Conservation (phyloP, 192 early-diverging fungal species). For the Rhizophagus sp. region DNA sequence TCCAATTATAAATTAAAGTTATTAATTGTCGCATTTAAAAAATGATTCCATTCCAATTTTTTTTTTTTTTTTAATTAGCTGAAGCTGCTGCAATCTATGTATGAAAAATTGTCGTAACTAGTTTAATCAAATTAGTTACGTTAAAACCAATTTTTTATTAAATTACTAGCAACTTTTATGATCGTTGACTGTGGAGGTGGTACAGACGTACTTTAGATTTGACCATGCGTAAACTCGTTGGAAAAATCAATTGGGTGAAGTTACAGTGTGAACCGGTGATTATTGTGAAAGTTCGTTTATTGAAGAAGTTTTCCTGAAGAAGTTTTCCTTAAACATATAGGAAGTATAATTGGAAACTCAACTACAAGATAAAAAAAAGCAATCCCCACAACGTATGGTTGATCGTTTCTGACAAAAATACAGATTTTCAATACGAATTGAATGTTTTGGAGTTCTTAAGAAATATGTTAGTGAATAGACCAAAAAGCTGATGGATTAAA, state of each 20-base stretch:
- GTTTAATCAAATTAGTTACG: too few species aligned
- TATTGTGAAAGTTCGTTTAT: conserved; percentile 50
- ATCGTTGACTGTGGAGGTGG: conserved; percentile 48
- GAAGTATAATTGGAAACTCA: background rate
- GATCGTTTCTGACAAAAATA: background rate
- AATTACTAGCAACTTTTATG: conserved; percentile 35
- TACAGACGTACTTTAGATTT: conserved; percentile 47
- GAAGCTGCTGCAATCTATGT: conserved; percentile 16
- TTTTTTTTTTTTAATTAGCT: background rate
- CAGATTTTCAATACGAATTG: background rate
- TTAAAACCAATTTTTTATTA: too few species aligned
- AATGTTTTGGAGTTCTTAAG: background rate
- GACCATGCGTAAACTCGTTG: background rate
- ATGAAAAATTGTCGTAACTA: too few species aligned
- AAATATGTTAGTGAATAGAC: background rate
- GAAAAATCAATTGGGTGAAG: conserved; percentile 38
- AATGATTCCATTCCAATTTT: too few species aligned
- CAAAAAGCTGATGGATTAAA: background rate
- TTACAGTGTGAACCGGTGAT: conserved; percentile 48
- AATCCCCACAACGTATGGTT: background rate
- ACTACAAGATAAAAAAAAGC: background rate
- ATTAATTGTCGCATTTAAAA: too few species aligned
- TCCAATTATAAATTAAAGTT: too few species aligned
- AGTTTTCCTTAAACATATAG: background rate
- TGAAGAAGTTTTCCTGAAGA: conserved; percentile 41